Evolutionary conservation across 2,329 filamentous ascomycete species (phyloP).

Genomic region (Mollisiaceae sp.): DNA sequence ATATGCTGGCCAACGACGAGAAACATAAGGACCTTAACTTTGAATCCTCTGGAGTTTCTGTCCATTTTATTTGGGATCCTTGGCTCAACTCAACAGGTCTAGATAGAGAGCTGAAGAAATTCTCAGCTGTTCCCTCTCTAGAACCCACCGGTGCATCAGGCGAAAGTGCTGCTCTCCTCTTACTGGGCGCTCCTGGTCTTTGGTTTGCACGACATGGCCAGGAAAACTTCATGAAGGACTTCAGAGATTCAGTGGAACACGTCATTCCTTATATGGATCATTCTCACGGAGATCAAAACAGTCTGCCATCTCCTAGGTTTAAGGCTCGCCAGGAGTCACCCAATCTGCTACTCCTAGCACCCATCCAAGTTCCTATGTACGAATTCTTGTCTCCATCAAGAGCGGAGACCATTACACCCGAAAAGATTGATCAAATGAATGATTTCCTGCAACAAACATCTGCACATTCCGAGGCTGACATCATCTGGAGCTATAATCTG

Average conservation of each 20-base stretch:
- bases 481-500: slow-evolving; percentile 56
- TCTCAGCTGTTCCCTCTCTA: slow-evolving; percentile 37
- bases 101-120: slow-evolving; percentile 48
- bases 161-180: slow-evolving; percentile 51
- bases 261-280: slow-evolving; percentile 48
- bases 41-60: slow-evolving; percentile 49
- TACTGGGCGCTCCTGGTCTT: slow-evolving; percentile 59
- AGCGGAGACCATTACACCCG: slow-evolving; percentile 51
- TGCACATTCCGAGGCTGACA: slow-evolving; percentile 47
- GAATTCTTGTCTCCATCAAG: slow-evolving; percentile 38
- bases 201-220: slow-evolving; percentile 59
- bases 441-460: slow-evolving; percentile 52
- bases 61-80: slow-evolving; percentile 68
- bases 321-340: slow-evolving; percentile 31
- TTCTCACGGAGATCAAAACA: slow-evolving; percentile 35
- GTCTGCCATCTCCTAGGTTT: slow-evolving; percentile 21
- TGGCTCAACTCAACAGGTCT: slow-evolving; percentile 58
- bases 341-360: slow-evolving; percentile 39
- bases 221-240: slow-evolving; percentile 51
- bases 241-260: slow-evolving; percentile 52
- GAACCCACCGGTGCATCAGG: slow-evolving; percentile 32
- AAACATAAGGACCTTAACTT: slow-evolving; percentile 54
- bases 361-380: slow-evolving; percentile 44
- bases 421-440: slow-evolving; percentile 59
- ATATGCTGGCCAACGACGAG: slow-evolving; percentile 43